Evolutionary conservation across 1,139 yeast genomes (phyloP).

Genomic region (Diutina rugosa): DNA sequence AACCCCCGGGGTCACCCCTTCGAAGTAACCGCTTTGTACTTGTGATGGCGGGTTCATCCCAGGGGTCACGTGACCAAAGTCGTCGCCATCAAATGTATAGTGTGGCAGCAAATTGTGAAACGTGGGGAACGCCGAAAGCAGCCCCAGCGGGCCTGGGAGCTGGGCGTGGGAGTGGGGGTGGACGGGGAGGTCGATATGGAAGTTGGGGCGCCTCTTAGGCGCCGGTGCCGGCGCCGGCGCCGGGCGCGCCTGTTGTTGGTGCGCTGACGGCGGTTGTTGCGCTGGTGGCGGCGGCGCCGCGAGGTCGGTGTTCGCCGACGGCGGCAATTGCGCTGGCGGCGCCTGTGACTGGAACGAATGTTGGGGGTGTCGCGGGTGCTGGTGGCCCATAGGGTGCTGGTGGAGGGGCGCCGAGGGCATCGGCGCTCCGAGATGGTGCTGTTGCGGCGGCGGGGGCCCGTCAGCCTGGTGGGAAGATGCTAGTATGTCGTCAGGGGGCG

Average conservation of each 20-base stretch:
- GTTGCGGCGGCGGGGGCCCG: neutral
- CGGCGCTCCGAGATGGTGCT: neutral
- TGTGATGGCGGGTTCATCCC: neutral
- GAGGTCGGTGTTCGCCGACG: neutral
- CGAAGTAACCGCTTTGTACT: neutral
- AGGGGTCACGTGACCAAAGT: neutral
- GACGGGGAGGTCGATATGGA: neutral
- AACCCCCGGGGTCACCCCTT: constrained; percentile 1
- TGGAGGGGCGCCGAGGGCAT: neutral
- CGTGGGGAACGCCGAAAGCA: neutral
- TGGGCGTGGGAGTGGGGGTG: neutral
- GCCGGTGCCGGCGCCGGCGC: neutral
- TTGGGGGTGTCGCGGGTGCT: neutral
- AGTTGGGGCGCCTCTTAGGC: neutral
- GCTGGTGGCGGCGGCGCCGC: neutral
- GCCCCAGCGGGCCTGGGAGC: neutral
- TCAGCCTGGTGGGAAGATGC: neutral
- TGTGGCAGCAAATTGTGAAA: neutral
- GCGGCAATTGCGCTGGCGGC: neutral
- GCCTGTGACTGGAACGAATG: neutral
- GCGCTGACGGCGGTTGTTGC: neutral
- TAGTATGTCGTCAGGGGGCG: neutral
- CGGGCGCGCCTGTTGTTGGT: neutral
- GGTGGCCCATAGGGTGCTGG: neutral
- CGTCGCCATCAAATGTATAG: neutral